phyloP scores from a whole-genome alignment of 345 rosid species.

The Sapria himalayana region DNA sequence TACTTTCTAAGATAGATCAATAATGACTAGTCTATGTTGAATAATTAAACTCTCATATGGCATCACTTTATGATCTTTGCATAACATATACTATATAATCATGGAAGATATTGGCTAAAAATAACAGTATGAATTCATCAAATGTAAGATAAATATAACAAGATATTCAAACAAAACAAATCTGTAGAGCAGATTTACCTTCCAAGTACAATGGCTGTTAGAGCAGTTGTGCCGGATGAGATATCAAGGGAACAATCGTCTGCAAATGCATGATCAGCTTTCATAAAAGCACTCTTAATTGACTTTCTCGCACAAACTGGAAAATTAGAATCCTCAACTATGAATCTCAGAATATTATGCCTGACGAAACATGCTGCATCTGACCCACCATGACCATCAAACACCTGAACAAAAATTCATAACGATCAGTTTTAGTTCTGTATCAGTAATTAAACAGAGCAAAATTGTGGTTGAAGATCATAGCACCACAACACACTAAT shows the following conservation, averaged over 20 bases:
- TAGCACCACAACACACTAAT: no score
- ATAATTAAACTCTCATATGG: no score
- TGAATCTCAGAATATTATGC: constrained; percentile 12
- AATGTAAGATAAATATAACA: no score
- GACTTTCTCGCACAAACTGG: constrained; percentile 9
- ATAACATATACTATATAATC: no score
- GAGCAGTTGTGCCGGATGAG: constrained; percentile 15
- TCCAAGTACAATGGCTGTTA: constrained; percentile 12
- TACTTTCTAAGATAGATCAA: no score
- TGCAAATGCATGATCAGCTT: constrained; percentile 14
- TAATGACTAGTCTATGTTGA: no score
- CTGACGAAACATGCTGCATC: constrained; percentile 13
- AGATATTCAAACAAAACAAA: not conserved
- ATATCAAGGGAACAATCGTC: constrained; percentile 11
- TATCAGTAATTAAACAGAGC: no score
- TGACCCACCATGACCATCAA: constrained; percentile 18
- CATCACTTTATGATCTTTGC: no score
- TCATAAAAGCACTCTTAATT: constrained; percentile 14
- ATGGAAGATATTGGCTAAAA: no score
- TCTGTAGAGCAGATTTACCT: constrained; percentile 9
- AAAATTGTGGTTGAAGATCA: no score
- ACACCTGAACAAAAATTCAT: constrained; percentile 10
- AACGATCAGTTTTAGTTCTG: constrained; percentile 10
- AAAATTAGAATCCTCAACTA: constrained; percentile 14
- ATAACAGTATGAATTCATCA: no score